A percentile compares a stretch with the other conserved stretches of the same genome.
Evolutionary conservation across 192 early-diverging fungal genomes (phyloP).

Genomic region (Umbelopsis isabellina): DNA sequence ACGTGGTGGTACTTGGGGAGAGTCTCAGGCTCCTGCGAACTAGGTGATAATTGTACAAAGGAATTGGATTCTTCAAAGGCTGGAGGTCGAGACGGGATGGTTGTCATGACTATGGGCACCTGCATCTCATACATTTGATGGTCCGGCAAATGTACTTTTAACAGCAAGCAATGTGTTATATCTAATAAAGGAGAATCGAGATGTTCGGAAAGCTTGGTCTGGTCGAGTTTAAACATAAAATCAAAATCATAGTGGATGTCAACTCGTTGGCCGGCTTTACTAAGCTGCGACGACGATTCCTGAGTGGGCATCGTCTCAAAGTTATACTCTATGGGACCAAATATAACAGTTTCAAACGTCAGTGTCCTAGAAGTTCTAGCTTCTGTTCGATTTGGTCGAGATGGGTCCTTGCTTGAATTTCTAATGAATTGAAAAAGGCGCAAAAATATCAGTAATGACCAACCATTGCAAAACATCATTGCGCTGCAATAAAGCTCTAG

Average conservation of each 20-base stretch:
- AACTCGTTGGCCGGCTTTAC: constrained; percentile 8
- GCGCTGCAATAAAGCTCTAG: background rate
- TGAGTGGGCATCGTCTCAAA: background rate
- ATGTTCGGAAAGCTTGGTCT: background rate
- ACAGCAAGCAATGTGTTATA: background rate
- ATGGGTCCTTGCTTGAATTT: constrained; percentile 13
- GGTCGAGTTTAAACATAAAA: background rate
- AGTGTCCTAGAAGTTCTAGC: background rate
- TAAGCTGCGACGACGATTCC: background rate
- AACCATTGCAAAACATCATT: background rate
- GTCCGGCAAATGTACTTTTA: background rate
- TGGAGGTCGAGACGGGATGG: constrained; percentile 3
- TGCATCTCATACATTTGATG: background rate
- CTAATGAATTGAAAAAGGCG: background rate
- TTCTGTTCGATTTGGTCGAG: constrained; percentile 3
- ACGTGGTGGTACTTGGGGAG: background rate
- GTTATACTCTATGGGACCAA: background rate
- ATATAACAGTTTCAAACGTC: background rate
- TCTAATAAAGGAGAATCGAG: constrained; percentile 1
- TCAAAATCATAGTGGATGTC: constrained; percentile 14
- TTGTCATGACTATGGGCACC: constrained; percentile 14
- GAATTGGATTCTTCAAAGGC: constrained; percentile 13
- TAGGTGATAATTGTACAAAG: background rate
- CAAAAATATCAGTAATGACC: background rate
- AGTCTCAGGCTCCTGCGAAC: background rate